Conservation (phyloP, 768 basidiomycete genomes). For the Xerocomellus intermedius region DNA sequence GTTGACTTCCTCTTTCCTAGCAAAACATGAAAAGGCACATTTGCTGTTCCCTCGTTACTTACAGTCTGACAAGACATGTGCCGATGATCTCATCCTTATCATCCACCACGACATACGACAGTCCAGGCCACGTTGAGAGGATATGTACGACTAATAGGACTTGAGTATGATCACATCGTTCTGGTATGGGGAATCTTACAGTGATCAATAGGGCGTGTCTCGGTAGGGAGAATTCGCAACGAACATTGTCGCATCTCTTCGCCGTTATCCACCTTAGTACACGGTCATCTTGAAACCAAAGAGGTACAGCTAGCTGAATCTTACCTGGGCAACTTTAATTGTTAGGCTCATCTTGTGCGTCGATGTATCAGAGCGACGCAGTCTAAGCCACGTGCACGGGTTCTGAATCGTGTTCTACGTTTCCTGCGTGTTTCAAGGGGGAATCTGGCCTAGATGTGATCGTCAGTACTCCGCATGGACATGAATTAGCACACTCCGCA, state of each 20-base stretch:
- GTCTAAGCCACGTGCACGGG: no score
- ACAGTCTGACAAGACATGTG: slow-evolving; percentile 11
- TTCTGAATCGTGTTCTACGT: background rate
- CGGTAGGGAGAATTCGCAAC: background rate
- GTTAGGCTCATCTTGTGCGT: background rate
- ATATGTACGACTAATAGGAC: background rate
- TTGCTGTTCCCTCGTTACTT: background rate
- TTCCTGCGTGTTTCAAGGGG: background rate
- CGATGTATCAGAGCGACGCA: background rate
- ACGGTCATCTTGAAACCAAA: background rate
- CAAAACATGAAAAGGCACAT: background rate
- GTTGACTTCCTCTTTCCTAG: slow-evolving; percentile 8
- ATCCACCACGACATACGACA: slow-evolving; percentile 4
- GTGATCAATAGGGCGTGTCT: background rate
- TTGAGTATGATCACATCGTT: background rate
- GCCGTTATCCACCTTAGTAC: background rate
- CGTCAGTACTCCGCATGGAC: background rate
- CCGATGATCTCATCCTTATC: slow-evolving; percentile 1
- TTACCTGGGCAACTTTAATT: slow-evolving; percentile 3
- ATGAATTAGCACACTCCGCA: background rate
- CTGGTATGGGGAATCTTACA: background rate
- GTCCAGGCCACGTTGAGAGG: slow-evolving; percentile 1
- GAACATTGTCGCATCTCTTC: slow-evolving; percentile 1
- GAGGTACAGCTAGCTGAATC: background rate
- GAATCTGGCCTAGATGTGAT: background rate